Evolutionary conservation across 495 filamentous ascomycete species (phyloP).

Genomic region (Aspergillus bertholletiae): DNA sequence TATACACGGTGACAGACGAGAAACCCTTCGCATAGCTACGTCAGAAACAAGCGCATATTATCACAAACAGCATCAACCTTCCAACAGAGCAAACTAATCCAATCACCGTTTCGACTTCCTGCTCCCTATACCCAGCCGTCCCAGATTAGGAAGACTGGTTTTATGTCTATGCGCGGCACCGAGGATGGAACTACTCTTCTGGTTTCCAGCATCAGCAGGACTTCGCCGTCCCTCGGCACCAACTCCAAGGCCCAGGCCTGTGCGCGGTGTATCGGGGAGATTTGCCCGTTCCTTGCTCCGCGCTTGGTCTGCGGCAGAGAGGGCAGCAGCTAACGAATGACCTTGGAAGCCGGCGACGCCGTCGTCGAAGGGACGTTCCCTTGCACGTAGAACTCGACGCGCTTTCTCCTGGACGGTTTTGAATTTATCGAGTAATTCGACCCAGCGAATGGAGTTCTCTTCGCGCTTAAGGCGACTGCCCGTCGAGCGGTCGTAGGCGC

Average conservation of each 20-base stretch:
- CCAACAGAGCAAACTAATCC: background rate
- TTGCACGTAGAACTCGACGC: slow-evolving; percentile 45
- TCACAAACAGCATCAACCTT: background rate
- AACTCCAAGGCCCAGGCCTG: slow-evolving; percentile 27
- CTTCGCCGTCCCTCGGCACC: slow-evolving; percentile 35
- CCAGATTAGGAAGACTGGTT: slow-evolving; percentile 66
- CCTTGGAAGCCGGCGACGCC: slow-evolving; percentile 14
- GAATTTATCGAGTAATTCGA: slow-evolving; percentile 95
- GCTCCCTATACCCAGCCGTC: slow-evolving; percentile 64
- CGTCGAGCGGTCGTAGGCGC: slow-evolving; percentile 58
- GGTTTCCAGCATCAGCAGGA: slow-evolving; percentile 16
- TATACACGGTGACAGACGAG: background rate
- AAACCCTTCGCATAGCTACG: background rate
- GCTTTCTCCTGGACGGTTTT: slow-evolving; percentile 81
- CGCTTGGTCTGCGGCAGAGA: slow-evolving; percentile 27
- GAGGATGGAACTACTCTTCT: slow-evolving; percentile 30
- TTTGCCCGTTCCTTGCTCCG: slow-evolving; percentile 41
- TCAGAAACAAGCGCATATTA: background rate
- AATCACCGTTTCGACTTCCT: slow-evolving; percentile 46
- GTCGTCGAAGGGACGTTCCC: slow-evolving; percentile 32
- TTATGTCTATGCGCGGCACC: slow-evolving; percentile 51
- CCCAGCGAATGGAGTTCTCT: slow-evolving; percentile 83
- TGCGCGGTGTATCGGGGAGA: slow-evolving; percentile 40
- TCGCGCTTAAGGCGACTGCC: slow-evolving; percentile 74
- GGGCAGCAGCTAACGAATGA: slow-evolving; percentile 29